Evolutionary conservation across 148 eudicot genomes (phyloP).

Genomic region (Gaultheria prostrata): DNA sequence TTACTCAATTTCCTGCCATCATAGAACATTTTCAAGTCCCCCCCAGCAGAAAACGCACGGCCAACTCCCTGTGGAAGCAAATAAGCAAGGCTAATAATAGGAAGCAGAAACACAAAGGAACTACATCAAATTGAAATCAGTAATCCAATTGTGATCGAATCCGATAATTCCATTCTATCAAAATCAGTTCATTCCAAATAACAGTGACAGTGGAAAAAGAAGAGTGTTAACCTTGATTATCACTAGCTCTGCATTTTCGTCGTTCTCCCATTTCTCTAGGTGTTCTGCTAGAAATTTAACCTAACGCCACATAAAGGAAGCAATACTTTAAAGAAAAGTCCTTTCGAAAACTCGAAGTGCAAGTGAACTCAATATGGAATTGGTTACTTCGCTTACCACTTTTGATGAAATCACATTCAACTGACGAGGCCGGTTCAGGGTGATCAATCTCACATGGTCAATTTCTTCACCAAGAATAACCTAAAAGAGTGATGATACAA

Average conservation of each 20-base stretch:
- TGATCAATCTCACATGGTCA: conserved; percentile 65
- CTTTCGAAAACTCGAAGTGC: neutral
- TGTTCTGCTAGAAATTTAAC: conserved; percentile 69
- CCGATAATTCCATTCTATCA: neutral
- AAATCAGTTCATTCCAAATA: neutral
- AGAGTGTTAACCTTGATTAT: conserved; percentile 63
- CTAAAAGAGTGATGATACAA: conserved; percentile 32
- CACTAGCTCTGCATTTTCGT: conserved; percentile 64
- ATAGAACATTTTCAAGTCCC: conserved; percentile 88
- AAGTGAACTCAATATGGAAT: neutral
- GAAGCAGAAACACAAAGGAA: neutral
- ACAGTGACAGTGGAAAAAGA: neutral
- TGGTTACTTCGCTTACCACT: conserved; percentile 49
- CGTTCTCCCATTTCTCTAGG: conserved; percentile 91
- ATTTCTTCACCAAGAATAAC: conserved; percentile 74
- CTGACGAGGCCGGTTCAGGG: conserved; percentile 84
- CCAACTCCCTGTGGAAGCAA: conserved; percentile 72
- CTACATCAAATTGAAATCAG: neutral
- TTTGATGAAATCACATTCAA: conserved; percentile 78
- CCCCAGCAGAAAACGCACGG: conserved; percentile 98
- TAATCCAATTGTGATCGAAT: neutral
- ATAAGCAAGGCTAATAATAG: conserved; percentile 8
- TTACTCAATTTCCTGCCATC: conserved; percentile 66
- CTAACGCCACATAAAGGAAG: conserved; percentile 33
- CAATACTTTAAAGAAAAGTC: conserved; percentile 8